Conservation (phyloP, 495 filamentous ascomycete species). For the Penicillium atrosanguineum region DNA sequence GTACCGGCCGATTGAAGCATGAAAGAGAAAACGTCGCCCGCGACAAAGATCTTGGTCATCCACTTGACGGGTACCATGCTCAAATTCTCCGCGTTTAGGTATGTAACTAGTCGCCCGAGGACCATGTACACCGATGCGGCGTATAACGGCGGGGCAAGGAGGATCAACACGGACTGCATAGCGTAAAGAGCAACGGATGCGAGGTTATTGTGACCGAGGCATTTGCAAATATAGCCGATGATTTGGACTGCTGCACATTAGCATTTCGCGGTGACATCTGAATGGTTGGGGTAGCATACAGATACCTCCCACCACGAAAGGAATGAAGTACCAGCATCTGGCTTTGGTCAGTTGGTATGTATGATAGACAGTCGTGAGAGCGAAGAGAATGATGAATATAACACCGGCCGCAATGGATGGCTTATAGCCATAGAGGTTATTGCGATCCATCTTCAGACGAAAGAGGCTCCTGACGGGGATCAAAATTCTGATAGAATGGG, state of each 20-base stretch:
- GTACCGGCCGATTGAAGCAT: constrained; percentile 30
- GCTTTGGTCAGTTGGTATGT: constrained; percentile 18
- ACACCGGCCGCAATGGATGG: constrained; percentile 20
- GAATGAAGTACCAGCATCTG: constrained; percentile 29
- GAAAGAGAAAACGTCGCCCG: constrained; percentile 36
- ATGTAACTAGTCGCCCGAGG: constrained; percentile 50
- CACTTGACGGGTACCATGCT: constrained; percentile 25
- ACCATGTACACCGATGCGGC: constrained; percentile 61
- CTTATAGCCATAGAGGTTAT: constrained; percentile 27
- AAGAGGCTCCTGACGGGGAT: not conserved
- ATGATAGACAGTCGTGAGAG: constrained; percentile 15
- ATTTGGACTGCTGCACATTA: constrained; percentile 45
- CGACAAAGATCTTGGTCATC: constrained; percentile 39
- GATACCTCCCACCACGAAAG: constrained; percentile 26
- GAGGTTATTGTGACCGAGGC: constrained; percentile 32
- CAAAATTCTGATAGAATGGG: not conserved
- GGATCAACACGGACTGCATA: constrained; percentile 39
- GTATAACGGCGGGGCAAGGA: constrained; percentile 50
- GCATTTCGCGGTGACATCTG: not conserved
- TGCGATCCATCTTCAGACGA: constrained; percentile 8
- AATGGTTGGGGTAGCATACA: constrained; percentile 12
- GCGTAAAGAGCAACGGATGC: constrained; percentile 31
- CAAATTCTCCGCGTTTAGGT: constrained; percentile 41
- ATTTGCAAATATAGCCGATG: constrained; percentile 57
- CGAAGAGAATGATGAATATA: constrained; percentile 25